These are phyloP conservation scores for Botrytis hyacinthi DNA, from an alignment of 2,329 filamentous ascomycete species.

Conservation along the genomic window DNA sequence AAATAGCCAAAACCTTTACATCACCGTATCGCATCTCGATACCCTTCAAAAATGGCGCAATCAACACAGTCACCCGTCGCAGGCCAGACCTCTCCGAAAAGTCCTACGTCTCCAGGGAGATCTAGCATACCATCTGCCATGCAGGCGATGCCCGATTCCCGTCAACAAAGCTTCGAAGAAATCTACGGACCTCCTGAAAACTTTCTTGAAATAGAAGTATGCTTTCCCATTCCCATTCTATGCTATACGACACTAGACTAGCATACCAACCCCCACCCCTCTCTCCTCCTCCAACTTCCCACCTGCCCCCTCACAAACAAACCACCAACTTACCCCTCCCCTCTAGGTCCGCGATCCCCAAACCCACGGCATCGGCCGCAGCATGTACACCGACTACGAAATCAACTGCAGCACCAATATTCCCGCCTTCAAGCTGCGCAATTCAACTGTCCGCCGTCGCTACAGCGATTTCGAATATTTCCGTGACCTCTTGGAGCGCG, in stretches of 20 bases:
- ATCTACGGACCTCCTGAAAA: constrained; percentile 98
- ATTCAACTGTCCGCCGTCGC: constrained; percentile 82
- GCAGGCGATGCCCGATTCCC: constrained; percentile 68
- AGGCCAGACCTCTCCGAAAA: constrained; percentile 9
- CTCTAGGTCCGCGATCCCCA: constrained; percentile 83
- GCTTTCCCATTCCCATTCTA: constrained; percentile 30
- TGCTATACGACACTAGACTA: constrained; percentile 5
- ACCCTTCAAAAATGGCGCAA: constrained; percentile 15
- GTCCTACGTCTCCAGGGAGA: constrained; percentile 16
- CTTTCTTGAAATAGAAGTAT: constrained; percentile 95
- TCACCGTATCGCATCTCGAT: not conserved
- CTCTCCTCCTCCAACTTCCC: constrained; percentile 1
- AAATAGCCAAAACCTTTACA: not conserved
- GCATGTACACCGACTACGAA: constrained; percentile 99
- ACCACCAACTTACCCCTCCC: constrained; percentile 21
- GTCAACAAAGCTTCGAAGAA: constrained; percentile 95
- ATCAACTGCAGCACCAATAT: constrained; percentile 98
- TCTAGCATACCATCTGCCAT: constrained; percentile 40
- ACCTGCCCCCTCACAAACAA: not conserved
- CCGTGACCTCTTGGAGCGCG: constrained; percentile 94
- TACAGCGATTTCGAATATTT: constrained; percentile 99
- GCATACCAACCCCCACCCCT: constrained; percentile 8
- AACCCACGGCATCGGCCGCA: constrained; percentile 89
- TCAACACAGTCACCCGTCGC: constrained; percentile 2
- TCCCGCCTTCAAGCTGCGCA: constrained; percentile 93